phyloP scores from a whole-genome alignment of 306 rosid species.

The Vigna angularis region DNA sequence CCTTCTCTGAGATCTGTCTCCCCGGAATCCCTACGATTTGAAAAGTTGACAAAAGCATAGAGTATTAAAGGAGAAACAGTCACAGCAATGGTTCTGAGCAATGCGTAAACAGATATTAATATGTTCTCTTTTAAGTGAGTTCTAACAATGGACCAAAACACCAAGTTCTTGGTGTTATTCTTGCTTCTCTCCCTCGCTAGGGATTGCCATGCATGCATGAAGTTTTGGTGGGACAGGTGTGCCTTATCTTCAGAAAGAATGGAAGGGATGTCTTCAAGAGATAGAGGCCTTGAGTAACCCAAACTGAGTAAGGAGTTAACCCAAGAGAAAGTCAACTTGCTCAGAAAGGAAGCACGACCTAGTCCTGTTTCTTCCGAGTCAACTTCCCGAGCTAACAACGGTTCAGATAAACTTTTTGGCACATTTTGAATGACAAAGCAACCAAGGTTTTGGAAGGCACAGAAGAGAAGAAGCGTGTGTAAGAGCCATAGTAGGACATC shows the following conservation, averaged over 20 bases:
- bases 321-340: conserved; percentile 71
- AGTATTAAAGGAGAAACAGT: background rate
- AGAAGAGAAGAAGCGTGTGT: conserved; percentile 51
- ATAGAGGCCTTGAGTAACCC: conserved; percentile 60
- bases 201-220: conserved; percentile 3
- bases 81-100: background rate
- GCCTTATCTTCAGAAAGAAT: too few species aligned
- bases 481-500: conserved; percentile 50
- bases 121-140: background rate
- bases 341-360: conserved; percentile 40
- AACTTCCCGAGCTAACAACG: background rate
- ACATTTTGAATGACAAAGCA: conserved; percentile 20
- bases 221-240: background rate
- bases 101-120: background rate
- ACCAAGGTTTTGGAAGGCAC: conserved; percentile 50
- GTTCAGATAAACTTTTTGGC: conserved; percentile 14
- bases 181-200: background rate
- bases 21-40: background rate
- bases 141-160: background rate
- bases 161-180: background rate
- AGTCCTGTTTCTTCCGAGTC: conserved; percentile 37
- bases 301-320: conserved; percentile 56
- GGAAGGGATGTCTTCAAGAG: conserved; percentile 17
- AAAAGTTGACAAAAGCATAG: background rate
- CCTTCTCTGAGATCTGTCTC: background rate